Base-by-base conservation (phyloP, 1,139 yeast species). In the Lodderomyces parapsilosis region DNA sequence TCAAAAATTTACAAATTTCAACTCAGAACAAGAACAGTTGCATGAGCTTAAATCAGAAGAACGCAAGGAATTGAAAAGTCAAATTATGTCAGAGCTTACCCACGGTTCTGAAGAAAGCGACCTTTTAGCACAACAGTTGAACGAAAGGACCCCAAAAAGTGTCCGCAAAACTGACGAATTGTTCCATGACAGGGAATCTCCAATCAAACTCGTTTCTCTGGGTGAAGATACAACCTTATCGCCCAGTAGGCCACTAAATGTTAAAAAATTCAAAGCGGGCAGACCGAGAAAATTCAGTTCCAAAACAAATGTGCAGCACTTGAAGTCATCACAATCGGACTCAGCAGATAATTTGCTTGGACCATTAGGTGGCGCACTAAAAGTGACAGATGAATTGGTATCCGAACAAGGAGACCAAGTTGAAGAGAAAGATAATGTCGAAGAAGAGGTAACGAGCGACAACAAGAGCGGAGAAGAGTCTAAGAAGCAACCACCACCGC, bases 231-330 rank as follows among this genome's bases (percentile, higher is more conserved):
- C 44, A 7, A 36, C 54, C 4, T 43, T 54, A 1, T 67, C 75
- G 1, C 74, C 76, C 53, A 64, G 43, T 56, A 59, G 48, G 54
- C 60, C 49, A 50, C 57, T 27, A 42, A 56, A 34, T 55, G 59
- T 43, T 39, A 62, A 59, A 43, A 52, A 55, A 36, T 72, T 73
- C 52, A 72, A 71, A 47, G 74, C 76, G 3, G 68, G 80, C 22
- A 65, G 86, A 47, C 68, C 70, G 1, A 59, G 78, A 39, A 71
- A 66, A 49, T 66, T 56, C 43, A 52, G 59, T 24, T 53, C 71
- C 15, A 63, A 61, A 40, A 56, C 62, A 5, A 58, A 65, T n/a
- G 60, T 62, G 8, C 53, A 64, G 43, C 70, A 71, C 44, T 58
- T 72, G 48, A 53, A 52, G 28, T 43, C 47, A 9, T 30, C 33